These are phyloP conservation scores for Filobasidium floriforme DNA, from an alignment of 768 basidiomycete genomes.

Conservation along the genomic window DNA sequence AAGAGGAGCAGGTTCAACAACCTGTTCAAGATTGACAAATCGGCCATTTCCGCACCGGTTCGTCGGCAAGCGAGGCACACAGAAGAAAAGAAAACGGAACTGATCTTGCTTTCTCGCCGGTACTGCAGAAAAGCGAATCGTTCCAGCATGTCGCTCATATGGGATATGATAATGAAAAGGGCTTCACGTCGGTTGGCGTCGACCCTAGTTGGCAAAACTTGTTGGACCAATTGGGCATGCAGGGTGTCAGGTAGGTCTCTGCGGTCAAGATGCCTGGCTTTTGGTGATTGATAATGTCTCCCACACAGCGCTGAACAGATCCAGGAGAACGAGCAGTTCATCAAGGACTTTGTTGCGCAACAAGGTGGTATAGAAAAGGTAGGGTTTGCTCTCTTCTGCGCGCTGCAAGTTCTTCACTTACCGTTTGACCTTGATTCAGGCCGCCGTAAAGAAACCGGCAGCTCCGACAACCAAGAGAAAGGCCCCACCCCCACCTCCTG, in stretches of 20 bases:
- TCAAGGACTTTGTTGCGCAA: constrained; percentile 69
- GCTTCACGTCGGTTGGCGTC: constrained; percentile 76
- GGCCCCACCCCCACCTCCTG: constrained; percentile 46
- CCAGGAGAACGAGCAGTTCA: constrained; percentile 74
- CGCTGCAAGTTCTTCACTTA: neutral
- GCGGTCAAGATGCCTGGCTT: constrained; percentile 28
- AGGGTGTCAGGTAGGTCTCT: constrained; percentile 53
- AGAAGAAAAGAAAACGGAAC: neutral
- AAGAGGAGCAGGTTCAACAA: constrained; percentile 49
- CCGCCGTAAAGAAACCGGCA: constrained; percentile 27
- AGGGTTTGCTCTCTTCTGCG: constrained; percentile 19
- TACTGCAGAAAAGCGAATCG: constrained; percentile 46
- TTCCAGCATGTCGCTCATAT: constrained; percentile 91
- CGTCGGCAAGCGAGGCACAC: constrained; percentile 12
- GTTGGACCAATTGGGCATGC: constrained; percentile 57
- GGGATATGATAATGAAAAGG: constrained; percentile 80
- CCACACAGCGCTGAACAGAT: constrained; percentile 53
- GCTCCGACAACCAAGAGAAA: constrained; percentile 50
- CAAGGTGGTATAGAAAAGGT: constrained; percentile 45
- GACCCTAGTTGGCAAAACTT: constrained; percentile 82
- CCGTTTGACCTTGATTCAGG: constrained; percentile 34
- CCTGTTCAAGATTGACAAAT: constrained; percentile 78
- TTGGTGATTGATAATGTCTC: neutral
- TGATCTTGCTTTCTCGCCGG: neutral
- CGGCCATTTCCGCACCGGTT: constrained; percentile 73